phyloP scores from a whole-genome alignment of 805 yeast species.

The Yarrowia alimentaria region DNA sequence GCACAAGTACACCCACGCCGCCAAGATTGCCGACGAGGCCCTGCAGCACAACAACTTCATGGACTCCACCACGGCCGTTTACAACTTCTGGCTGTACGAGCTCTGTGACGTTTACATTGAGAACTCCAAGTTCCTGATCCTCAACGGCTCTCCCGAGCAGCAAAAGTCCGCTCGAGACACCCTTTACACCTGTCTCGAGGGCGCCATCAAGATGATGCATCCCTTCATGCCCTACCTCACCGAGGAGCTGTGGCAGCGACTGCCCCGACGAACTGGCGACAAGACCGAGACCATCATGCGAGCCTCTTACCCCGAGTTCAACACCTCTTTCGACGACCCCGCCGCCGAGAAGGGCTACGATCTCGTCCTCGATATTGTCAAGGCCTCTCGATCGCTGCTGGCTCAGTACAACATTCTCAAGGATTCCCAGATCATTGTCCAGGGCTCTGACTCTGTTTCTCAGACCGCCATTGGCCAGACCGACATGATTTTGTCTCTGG shows the following conservation, averaged over 20 bases:
- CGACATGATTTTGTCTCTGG: slow-evolving; percentile 84
- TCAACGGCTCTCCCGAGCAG: slow-evolving; percentile 86
- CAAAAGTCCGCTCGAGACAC: slow-evolving; percentile 90
- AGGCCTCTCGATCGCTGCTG: slow-evolving; percentile 86
- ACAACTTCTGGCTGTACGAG: slow-evolving; percentile 91
- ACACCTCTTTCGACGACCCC: slow-evolving; percentile 57
- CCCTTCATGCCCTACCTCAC: slow-evolving; percentile 98
- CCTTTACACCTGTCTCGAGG: slow-evolving; percentile 86
- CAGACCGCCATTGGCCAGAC: slow-evolving; percentile 65
- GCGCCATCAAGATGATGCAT: slow-evolving; percentile 86
- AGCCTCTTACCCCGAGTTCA: slow-evolving; percentile 74
- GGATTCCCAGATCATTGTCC: slow-evolving; percentile 83
- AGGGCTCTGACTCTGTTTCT: slow-evolving; percentile 52
- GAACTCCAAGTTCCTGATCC: slow-evolving; percentile 87
- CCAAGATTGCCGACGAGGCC: slow-evolving; percentile 60
- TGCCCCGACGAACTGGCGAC: slow-evolving; percentile 82
- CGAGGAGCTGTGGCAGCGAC: slow-evolving; percentile 98
- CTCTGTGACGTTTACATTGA: slow-evolving; percentile 98
- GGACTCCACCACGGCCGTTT: slow-evolving; percentile 80
- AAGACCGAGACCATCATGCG: slow-evolving; percentile 66
- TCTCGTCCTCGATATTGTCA: slow-evolving; percentile 78
- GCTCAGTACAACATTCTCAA: slow-evolving; percentile 86
- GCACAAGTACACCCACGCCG: slow-evolving; percentile 73
- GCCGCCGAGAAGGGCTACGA: slow-evolving; percentile 75
- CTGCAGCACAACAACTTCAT: slow-evolving; percentile 86